phyloP scores from a whole-genome alignment of 2,329 filamentous ascomycete genomes.

The Tolypocladium album region DNA sequence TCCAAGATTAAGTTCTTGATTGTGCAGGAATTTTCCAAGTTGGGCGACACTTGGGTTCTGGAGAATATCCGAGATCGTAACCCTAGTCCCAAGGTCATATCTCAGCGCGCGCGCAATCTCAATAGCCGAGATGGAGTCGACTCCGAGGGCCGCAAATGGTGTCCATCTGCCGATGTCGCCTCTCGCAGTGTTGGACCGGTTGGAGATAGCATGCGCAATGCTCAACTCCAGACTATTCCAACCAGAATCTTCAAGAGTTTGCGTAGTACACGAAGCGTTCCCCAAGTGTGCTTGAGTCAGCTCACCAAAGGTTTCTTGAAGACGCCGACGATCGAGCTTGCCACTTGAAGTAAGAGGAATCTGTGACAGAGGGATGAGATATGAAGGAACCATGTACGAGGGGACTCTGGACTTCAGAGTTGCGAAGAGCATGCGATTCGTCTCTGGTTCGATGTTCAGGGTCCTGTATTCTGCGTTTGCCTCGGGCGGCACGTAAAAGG shows the following conservation, averaged over 20 bases:
- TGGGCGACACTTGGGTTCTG: slow-evolving; percentile 54
- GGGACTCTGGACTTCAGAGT: slow-evolving; percentile 48
- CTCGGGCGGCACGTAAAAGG: slow-evolving; percentile 52
- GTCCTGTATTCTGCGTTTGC: slow-evolving; percentile 18
- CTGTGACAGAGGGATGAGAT: slow-evolving; percentile 56
- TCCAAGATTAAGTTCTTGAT: not conserved
- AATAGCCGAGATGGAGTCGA: slow-evolving; percentile 80
- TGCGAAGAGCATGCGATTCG: slow-evolving; percentile 39
- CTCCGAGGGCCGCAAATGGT: slow-evolving; percentile 66
- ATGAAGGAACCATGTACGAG: slow-evolving; percentile 68
- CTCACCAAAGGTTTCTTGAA: slow-evolving; percentile 36
- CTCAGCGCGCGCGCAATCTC: slow-evolving; percentile 50
- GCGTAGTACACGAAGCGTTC: slow-evolving; percentile 11
- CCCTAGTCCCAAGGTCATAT: slow-evolving; percentile 26
- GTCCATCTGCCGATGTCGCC: slow-evolving; percentile 48
- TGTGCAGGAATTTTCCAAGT: slow-evolving; percentile 30
- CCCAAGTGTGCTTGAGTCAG: slow-evolving; percentile 37
- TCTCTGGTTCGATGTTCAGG: slow-evolving; percentile 22
- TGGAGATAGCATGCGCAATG: slow-evolving; percentile 44
- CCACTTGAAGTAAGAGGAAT: slow-evolving; percentile 66
- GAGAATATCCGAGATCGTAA: slow-evolving; percentile 62
- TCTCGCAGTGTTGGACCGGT: slow-evolving; percentile 32
- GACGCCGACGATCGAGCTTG: slow-evolving; percentile 54
- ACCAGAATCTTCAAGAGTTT: slow-evolving; percentile 20
- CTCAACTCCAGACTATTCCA: slow-evolving; percentile 45